Evolutionary conservation across 2,329 filamentous ascomycete genomes (phyloP), one percentile per base, ranked within the genome.

Genomic region (Sarocladium oryzae): DNA sequence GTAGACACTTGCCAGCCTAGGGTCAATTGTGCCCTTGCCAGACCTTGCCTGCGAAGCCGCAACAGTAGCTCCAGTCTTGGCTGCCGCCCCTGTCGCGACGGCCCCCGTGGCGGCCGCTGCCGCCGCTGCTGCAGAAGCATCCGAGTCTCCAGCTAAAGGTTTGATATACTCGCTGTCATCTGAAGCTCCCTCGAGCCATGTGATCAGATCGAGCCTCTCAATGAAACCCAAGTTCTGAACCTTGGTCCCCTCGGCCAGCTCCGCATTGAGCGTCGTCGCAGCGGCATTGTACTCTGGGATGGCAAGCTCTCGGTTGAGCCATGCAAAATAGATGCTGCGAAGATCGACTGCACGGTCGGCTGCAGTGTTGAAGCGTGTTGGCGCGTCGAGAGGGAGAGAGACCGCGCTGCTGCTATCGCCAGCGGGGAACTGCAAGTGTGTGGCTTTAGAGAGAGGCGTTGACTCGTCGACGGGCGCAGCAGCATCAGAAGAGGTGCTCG

Each of bases 271-370:
- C 58, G 84, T 78, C 60, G 87, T 84, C 13, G 89, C 88, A 0
- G 86, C 85, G 23, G 86, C 82, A 69, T 96, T 93, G 77, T 97
- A 97, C 60, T 95, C 89, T 10, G 88, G 87, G 58, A 95, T 90
- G 51, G 86, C 83, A 51, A 86, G 83, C 72, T 97, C 92, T 67
- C 90, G 89, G 71, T 96, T 95, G 62, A 88, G 77, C 89, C 90
- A 99, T 52, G 90, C 90, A 65, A 97, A 96, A 74, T 92, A 96
- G 69, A 96, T 92, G 66, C 87, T 93, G 64, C 93, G 89, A 59
- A 99, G 76, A 65, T 96, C 89, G 61, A 96, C 84, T 4, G 86
- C 78, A 52, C 81, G 77, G 60, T 80, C 81, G 53, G 81, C 79
- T n/a, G 89, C 79, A n/a, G 89, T 91, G 54, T 88, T 79, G 73